Base-by-base conservation (phyloP, 371 early-diverging fungal species). In the Rhizopus sp. region DNA sequence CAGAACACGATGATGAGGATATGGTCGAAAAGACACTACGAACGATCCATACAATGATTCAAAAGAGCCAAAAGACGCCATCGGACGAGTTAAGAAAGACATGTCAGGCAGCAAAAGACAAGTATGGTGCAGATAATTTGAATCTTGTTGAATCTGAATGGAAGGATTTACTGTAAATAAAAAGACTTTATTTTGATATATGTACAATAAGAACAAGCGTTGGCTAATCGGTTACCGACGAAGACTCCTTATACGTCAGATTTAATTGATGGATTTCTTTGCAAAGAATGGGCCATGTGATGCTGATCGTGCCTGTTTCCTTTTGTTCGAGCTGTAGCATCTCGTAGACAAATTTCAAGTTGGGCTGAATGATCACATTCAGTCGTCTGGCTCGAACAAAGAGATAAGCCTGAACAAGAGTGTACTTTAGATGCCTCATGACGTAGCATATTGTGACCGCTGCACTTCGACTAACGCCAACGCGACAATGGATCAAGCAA, bases 321-420 rank as follows among this genome's bases (percentile, higher is more conserved):
- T 46, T 69, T 55, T 84, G 84, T 53, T 87, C 88, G 60, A 84
- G 68, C 42, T 85, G 85, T 15, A 87, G 44, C 49, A 87, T 66
- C 57, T 87, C 86, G 53, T 85, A 87, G 82, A 87, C 85, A 45
- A 87, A 85, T 49, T 83, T 75, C 7, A 87, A 58, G 54, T 87
- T 87, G n/a, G 88, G 88, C 42, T 87, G 88, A 17, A 87, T 87
- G 39, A 87, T 85, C 8, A 87, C 86, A 65, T 82, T 84, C 10
- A 87, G 53, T 9, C 88, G 73, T 32, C 86, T 75, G 5, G 88
- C 88, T 8, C 88, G 80, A 13, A 85, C 86, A 64, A 73, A 80
- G 29, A 84, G 55, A 50, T 87, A 87, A 1, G 88, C 86, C 34
- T 83, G 72, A 6, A 83, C 77, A 3, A 87, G 60, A 8, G 78